A percentile compares a stretch with the other conserved stretches of the same genome.
Conservation (phyloP, 208 protist genomes). For the Wallacemonas rigidus region DNA sequence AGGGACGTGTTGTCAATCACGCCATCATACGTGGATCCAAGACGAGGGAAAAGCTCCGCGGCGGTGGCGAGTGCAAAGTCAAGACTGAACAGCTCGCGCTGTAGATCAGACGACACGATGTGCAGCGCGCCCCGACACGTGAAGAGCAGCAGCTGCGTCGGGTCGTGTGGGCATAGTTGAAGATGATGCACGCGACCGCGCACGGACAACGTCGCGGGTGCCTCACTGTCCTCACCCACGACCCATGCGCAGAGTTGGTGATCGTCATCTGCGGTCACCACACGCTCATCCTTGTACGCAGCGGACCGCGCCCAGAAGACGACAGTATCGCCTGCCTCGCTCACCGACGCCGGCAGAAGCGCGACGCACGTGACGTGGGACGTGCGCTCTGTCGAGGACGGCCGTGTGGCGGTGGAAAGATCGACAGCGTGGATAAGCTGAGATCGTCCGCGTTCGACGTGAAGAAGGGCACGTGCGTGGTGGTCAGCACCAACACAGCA, state of each 20-base stretch:
- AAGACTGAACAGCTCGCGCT: slow-evolving; percentile 4
- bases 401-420: background rate
- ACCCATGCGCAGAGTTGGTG: slow-evolving; percentile 7
- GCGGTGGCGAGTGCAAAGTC: slow-evolving; percentile 6
- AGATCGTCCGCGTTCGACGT: slow-evolving; percentile 21
- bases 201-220: background rate
- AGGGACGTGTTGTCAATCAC: slow-evolving; percentile 10
- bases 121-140: slow-evolving; percentile 8
- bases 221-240: background rate
- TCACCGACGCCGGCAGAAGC: slow-evolving; percentile 21
- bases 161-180: slow-evolving; percentile 17
- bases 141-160: background rate
- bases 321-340: slow-evolving; percentile 23
- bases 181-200: slow-evolving; percentile 5
- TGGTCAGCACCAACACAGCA: slow-evolving; percentile 16
- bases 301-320: slow-evolving; percentile 18
- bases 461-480: slow-evolving; percentile 10
- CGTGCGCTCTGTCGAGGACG: background rate
- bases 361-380: slow-evolving; percentile 20
- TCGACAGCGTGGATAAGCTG: background rate
- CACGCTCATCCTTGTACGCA: background rate
- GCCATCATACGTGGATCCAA: background rate
- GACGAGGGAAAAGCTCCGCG: background rate
- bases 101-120: slow-evolving; percentile 7
- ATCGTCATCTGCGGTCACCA: background rate